phyloP scores from a whole-genome alignment of 352 stramenopile genomes.

The Albugo laibachii region DNA sequence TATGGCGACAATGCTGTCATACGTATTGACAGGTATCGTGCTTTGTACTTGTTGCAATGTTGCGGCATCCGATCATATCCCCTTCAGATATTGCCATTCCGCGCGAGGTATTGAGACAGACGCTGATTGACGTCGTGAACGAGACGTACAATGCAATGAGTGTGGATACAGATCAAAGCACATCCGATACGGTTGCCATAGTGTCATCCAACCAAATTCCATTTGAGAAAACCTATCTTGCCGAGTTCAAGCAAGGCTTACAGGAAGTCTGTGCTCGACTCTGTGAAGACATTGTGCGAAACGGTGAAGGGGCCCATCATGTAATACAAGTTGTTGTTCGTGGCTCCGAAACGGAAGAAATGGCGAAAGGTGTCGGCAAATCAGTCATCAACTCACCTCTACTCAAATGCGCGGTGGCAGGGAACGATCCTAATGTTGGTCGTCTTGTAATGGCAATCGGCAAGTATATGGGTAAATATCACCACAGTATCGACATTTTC shows the following conservation, averaged over 20 bases:
- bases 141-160: slow-evolving; percentile 88
- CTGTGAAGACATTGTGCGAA: slow-evolving; percentile 94
- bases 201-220: slow-evolving; percentile 88
- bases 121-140: slow-evolving; percentile 61
- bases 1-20: slow-evolving; percentile 89
- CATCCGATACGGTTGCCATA: slow-evolving; percentile 92
- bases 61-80: background rate
- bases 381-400: slow-evolving; percentile 90
- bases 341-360: slow-evolving; percentile 49
- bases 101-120: slow-evolving; percentile 52
- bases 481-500: slow-evolving; percentile 61
- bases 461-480: slow-evolving; percentile 91
- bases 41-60: slow-evolving; percentile 7
- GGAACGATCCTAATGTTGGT: slow-evolving; percentile 97
- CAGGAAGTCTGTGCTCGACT: slow-evolving; percentile 85
- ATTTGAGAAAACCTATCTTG: slow-evolving; percentile 49
- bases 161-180: slow-evolving; percentile 96
- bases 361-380: slow-evolving; percentile 80
- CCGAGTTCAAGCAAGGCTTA: slow-evolving; percentile 84
- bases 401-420: slow-evolving; percentile 95
- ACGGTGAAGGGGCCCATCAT: slow-evolving; percentile 95
- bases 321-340: slow-evolving; percentile 89
- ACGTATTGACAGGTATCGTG: slow-evolving; percentile 67
- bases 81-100: slow-evolving; percentile 45
- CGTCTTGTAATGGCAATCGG: slow-evolving; percentile 90